Percentiles rank a stretch among this genome's conserved stretches.
Evolutionary conservation across 805 yeast genomes (phyloP).

Genomic region (Candida bentonensis): DNA sequence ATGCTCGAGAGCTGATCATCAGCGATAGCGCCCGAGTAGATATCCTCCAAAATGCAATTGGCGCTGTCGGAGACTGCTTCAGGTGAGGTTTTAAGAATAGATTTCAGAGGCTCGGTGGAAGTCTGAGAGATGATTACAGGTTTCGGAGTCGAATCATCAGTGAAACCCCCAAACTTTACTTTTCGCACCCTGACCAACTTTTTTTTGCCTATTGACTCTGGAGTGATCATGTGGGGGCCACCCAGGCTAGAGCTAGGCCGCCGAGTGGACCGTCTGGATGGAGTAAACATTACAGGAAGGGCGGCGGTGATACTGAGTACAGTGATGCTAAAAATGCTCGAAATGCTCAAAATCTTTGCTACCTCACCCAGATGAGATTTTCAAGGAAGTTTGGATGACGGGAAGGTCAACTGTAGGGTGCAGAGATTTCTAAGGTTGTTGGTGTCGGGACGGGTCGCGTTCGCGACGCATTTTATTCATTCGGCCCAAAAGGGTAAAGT

Average conservation of each 20-base stretch:
- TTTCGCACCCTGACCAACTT: background rate
- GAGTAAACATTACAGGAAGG: too few species aligned
- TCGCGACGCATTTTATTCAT: background rate
- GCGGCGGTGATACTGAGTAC: too few species aligned
- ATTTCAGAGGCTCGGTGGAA: background rate
- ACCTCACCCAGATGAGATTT: too few species aligned
- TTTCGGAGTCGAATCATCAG: background rate
- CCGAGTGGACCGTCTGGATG: too few species aligned
- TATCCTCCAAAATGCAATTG: background rate
- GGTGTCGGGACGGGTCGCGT: background rate
- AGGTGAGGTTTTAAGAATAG: background rate
- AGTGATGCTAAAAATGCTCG: too few species aligned
- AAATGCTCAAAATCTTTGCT: too few species aligned
- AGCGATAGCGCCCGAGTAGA: background rate
- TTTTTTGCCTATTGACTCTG: background rate
- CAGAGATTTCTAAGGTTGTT: too few species aligned
- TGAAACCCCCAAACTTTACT: background rate
- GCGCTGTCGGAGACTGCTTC: too few species aligned
- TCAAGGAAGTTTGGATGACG: too few species aligned
- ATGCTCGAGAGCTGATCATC: background rate
- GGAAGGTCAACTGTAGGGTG: too few species aligned
- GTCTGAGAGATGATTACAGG: too few species aligned
- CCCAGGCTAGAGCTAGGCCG: too few species aligned
- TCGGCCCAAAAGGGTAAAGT: background rate
- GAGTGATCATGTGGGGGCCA: background rate